These are phyloP conservation scores for Phytophthora citrophthora DNA, from an alignment of 352 stramenopile genomes.

Conservation along the genomic window DNA sequence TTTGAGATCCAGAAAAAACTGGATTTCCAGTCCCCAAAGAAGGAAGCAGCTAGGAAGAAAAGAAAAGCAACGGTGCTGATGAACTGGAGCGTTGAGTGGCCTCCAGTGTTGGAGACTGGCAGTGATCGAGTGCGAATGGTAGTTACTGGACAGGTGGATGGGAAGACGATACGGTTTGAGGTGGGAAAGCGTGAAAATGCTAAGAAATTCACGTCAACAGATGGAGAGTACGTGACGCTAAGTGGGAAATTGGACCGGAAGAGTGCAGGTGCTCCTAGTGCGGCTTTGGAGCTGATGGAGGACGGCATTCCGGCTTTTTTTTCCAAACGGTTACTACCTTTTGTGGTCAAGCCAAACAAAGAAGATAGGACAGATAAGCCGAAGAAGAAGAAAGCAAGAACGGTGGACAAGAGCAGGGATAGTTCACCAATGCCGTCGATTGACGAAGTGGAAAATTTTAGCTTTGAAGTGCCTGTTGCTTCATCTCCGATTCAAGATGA, in stretches of 20 bases:
- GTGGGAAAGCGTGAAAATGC: constrained; percentile 50
- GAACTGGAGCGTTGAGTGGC: constrained; percentile 44
- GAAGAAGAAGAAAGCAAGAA: constrained; percentile 16
- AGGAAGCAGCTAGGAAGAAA: constrained; percentile 15
- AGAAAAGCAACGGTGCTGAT: constrained; percentile 27
- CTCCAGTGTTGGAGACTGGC: constrained; percentile 8
- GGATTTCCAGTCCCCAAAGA: constrained; percentile 29
- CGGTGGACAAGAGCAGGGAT: constrained; percentile 11
- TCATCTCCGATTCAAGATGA: constrained; percentile 3
- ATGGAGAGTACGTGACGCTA: constrained; percentile 49
- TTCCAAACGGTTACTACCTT: constrained; percentile 33
- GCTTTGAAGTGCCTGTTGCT: constrained; percentile 4
- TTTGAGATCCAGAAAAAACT: constrained; percentile 50
- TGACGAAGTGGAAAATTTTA: constrained; percentile 8
- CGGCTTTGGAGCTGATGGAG: constrained; percentile 55
- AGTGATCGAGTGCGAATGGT: constrained; percentile 34
- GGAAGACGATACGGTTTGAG: constrained; percentile 29
- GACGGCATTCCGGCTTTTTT: constrained; percentile 65
- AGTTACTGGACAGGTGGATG: constrained; percentile 42
- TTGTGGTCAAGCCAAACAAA: constrained; percentile 15
- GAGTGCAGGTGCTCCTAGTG: constrained; percentile 38
- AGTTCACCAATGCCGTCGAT: constrained; percentile 11
- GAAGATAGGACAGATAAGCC: constrained; percentile 7
- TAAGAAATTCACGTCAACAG: constrained; percentile 48
- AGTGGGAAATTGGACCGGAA: constrained; percentile 51